Base-by-base conservation (phyloP, 2,329 filamentous ascomycete genomes). In the Truncatella angustata region DNA sequence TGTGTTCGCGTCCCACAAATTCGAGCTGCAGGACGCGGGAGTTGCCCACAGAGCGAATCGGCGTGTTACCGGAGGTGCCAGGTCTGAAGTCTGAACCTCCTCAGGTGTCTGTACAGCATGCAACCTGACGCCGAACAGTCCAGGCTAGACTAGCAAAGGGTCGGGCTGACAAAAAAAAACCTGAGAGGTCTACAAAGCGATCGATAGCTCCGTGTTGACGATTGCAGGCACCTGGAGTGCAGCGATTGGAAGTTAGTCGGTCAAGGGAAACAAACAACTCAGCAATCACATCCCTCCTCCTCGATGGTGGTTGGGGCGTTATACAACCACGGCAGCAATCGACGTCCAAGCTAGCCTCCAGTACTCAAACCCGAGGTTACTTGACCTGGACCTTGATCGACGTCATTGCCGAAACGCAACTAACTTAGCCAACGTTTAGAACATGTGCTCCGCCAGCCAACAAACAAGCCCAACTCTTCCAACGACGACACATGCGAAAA, bases 371-470 rank as follows among this genome's bases (percentile, higher is more conserved):
- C 43, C 43, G 43, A 46, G 43, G 43, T 46, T 30, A 28, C n/a
- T n/a, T n/a, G n/a, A 32, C 14, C 21, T 23, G 6, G 12, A 23
- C 40, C 26, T 10, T 12, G 43, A 46, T 46, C 43, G 43, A 46
- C 43, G 43, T 46, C 43, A 46, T 46, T 34, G 43, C 43, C 23
- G 43, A n/a, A n/a, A n/a, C n/a, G n/a, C n/a, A n/a, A n/a, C n/a
- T n/a, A n/a, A n/a, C n/a, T n/a, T n/a, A n/a, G n/a, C n/a, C n/a
- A n/a, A n/a, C n/a, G n/a, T n/a, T n/a, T n/a, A n/a, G n/a, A n/a
- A n/a, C n/a, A n/a, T n/a, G n/a, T n/a, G n/a, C n/a, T n/a, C n/a
- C n/a, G n/a, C n/a, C n/a, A n/a, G n/a, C n/a, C n/a, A n/a, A n/a
- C n/a, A n/a, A n/a, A n/a, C n/a, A n/a, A n/a, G n/a, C n/a, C n/a